Base-by-base conservation (phyloP, 768 basidiomycete genomes). In the Heimioporus sp. region DNA sequence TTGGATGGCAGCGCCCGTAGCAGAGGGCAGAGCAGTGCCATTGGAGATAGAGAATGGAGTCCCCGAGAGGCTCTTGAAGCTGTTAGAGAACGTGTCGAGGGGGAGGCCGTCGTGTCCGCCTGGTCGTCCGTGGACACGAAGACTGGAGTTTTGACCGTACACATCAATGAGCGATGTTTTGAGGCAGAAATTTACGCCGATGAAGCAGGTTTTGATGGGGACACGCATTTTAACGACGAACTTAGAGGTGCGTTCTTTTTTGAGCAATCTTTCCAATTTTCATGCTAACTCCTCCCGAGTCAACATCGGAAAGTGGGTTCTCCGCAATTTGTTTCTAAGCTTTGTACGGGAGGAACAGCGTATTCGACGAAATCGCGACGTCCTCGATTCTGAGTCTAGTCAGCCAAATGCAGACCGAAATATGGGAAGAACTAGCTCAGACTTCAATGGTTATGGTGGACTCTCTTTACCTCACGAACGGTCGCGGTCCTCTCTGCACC, bases 131-230 rank as follows among this genome's bases (percentile, higher is more conserved):
- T 90, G 24, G 96, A 98, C 68, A 96, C 94, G 5, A 88, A 90
- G 68, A 85, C 87, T 9, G 96, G 96, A 8, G 81, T 92, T 20
- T 74, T 99, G 53, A 86, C 89, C 2, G 82, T 98, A 4, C 92
- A 97, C 69, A 59, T 99, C 41, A 89, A 81, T 42, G 93, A 97
- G 58, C 78, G 82, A 43, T 92, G 86, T 52, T 98, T 98, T 65
- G 95, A 98, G 49, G 90, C 91, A 7, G 97, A 99, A 71, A 84
- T 96, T 2, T 98, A 95, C 65, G 89, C 90, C 12, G 95, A 98
- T 64, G 94, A 98, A 65, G 82, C 88, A 37, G 92, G 90, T 17
- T 85, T 84, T 62, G 73, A 71, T 0, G 69, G 75, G 24, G 81
- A 86, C 48, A 78, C 79, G 6, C 73, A 78, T 10, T 83, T 84